Evolutionary conservation across 2,329 filamentous ascomycete genomes (phyloP).

Genomic region (Ustilaginoidea virens): DNA sequence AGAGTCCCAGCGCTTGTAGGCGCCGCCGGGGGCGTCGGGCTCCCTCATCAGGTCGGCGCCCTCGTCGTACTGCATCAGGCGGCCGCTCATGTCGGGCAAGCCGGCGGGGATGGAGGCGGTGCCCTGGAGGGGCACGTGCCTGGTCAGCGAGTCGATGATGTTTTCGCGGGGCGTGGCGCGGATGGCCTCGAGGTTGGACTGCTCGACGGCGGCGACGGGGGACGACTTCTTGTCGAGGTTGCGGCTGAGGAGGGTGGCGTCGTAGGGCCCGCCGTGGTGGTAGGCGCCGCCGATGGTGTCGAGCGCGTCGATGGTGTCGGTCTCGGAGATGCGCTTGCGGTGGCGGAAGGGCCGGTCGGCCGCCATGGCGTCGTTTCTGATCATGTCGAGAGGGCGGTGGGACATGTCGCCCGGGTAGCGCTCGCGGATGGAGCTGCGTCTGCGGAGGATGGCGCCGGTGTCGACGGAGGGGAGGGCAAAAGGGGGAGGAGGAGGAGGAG

Average conservation of each 20-base stretch:
- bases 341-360: constrained; percentile 57
- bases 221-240: constrained; percentile 49
- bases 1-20: constrained; percentile 57
- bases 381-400: constrained; percentile 50
- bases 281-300: constrained; percentile 56
- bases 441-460: constrained; percentile 4
- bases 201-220: constrained; percentile 61
- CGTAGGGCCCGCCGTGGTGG: constrained; percentile 84
- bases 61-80: constrained; percentile 64
- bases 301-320: constrained; percentile 69
- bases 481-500: too few species aligned
- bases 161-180: constrained; percentile 68
- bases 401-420: constrained; percentile 50
- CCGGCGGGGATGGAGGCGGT: constrained; percentile 65
- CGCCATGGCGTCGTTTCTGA: constrained; percentile 44
- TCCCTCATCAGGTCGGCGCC: constrained; percentile 78
- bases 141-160: constrained; percentile 55
- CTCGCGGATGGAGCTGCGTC: constrained; percentile 10
- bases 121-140: constrained; percentile 68
- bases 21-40: constrained; percentile 47
- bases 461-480: constrained; percentile 5
- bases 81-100: constrained; percentile 48
- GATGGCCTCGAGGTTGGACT: constrained; percentile 61
- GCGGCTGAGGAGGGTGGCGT: constrained; percentile 60
- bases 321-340: constrained; percentile 46